Evolutionary conservation across 805 yeast genomes (phyloP).

Genomic region (Sugiyamaella floridensis): DNA sequence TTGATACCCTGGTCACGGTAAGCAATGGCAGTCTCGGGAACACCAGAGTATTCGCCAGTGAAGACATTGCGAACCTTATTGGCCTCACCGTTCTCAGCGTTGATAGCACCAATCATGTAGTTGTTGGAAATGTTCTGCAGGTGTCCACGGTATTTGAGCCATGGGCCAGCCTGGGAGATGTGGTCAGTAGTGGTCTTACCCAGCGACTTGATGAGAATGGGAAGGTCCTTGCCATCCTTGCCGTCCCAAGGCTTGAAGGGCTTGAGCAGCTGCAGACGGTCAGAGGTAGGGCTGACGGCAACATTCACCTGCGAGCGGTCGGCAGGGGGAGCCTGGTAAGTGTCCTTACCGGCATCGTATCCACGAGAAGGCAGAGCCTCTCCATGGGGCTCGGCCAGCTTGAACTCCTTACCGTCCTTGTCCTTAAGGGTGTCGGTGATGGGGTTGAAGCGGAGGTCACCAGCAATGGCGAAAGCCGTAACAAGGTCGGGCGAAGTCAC

Average conservation of each 20-base stretch:
- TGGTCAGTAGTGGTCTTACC: slow-evolving; percentile 99
- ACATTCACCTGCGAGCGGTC: slow-evolving; percentile 74
- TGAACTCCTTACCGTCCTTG: slow-evolving; percentile 84
- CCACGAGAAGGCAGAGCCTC: slow-evolving; percentile 86
- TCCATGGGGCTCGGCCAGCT: slow-evolving; percentile 80
- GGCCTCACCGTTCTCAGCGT: slow-evolving; percentile 92
- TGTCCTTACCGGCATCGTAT: slow-evolving; percentile 88
- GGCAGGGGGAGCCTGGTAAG: slow-evolving; percentile 94
- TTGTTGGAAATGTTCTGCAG: slow-evolving; percentile 97
- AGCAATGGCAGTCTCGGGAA: slow-evolving; percentile 92
- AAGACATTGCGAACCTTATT: slow-evolving; percentile 82
- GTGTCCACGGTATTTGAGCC: slow-evolving; percentile 99
- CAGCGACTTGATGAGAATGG: slow-evolving; percentile 89
- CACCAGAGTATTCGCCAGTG: slow-evolving; percentile 90
- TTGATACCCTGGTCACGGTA: slow-evolving; percentile 88
- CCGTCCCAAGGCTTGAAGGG: slow-evolving; percentile 98
- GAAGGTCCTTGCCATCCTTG: slow-evolving; percentile 81
- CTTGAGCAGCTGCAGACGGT: slow-evolving; percentile 89
- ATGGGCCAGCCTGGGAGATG: slow-evolving; percentile 99
- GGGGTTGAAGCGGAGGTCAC: slow-evolving; percentile 96
- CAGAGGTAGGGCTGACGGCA: slow-evolving; percentile 78
- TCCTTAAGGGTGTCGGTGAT: slow-evolving; percentile 82
- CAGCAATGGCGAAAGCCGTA: slow-evolving; percentile 92
- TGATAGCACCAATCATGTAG: slow-evolving; percentile 99
- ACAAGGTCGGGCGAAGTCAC: slow-evolving; percentile 96